A percentile compares a stretch with the other conserved stretches of the same genome.
Evolutionary conservation across 1,284 basidiomycete genomes (phyloP).

Genomic region (Moesziomyces sp.): DNA sequence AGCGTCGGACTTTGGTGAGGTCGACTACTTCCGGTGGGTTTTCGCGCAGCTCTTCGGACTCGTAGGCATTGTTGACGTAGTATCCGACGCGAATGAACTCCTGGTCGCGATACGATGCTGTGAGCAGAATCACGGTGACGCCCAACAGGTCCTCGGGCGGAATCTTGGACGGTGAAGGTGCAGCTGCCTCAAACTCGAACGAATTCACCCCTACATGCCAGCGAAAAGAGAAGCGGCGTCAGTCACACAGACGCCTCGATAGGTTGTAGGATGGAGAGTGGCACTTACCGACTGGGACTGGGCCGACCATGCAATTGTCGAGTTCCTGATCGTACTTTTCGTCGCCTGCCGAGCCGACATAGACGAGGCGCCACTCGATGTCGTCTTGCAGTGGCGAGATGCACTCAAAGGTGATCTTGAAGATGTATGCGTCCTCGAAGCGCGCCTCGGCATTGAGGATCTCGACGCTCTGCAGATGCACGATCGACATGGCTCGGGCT

Average conservation of each 20-base stretch:
- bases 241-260: not conserved
- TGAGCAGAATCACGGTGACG: constrained; percentile 88
- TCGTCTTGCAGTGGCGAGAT: constrained; percentile 92
- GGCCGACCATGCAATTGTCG: constrained; percentile 81
- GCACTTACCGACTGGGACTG: constrained; percentile 76
- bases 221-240: not conserved
- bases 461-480: constrained; percentile 64
- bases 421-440: constrained; percentile 81
- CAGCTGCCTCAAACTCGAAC: constrained; percentile 84
- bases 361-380: constrained; percentile 96
- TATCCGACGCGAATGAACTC: constrained; percentile 99
- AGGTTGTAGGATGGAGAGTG: not conserved
- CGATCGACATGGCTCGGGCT: constrained; percentile 59
- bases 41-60: constrained; percentile 77
- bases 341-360: constrained; percentile 92
- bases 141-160: constrained; percentile 85
- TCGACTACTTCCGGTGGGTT: constrained; percentile 64
- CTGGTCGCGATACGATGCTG: constrained; percentile 86
- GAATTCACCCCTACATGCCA: constrained; percentile 76
- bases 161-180: constrained; percentile 75
- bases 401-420: constrained; percentile 97
- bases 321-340: constrained; percentile 94
- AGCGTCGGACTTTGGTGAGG: constrained; percentile 76
- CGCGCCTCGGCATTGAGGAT: constrained; percentile 63
- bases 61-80: constrained; percentile 99